Conservation (phyloP, 106 monocot genomes). For the Platanthera guangdongensis region DNA sequence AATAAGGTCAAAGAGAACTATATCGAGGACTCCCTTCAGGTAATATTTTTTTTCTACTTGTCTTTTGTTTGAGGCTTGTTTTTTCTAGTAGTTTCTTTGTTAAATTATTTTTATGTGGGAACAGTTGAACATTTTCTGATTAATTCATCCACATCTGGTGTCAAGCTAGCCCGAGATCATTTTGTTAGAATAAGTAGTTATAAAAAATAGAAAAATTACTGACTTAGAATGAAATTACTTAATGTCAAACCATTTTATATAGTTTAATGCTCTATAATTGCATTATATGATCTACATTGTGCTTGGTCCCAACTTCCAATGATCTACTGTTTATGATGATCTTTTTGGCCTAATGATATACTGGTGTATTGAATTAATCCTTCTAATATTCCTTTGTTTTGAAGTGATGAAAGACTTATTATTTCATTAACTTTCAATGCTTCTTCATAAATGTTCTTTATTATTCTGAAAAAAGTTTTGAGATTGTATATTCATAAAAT, state of each 20-base stretch:
- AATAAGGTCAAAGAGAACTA: conserved; percentile 97
- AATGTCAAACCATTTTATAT: not conserved
- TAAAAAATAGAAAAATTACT: not conserved
- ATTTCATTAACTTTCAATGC: too few species aligned
- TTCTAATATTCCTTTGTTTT: too few species aligned
- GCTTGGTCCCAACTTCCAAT: not conserved
- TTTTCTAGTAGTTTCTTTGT: not conserved
- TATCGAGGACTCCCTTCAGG: conserved; percentile 93
- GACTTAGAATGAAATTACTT: not conserved
- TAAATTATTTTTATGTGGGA: not conserved
- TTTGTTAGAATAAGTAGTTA: not conserved
- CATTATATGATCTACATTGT: not conserved
- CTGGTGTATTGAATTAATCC: not conserved
- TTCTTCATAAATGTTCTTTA: too few species aligned
- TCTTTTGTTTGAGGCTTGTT: not conserved
- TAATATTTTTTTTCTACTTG: conserved; percentile 9
- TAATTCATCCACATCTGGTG: not conserved
- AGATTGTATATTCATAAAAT: too few species aligned
- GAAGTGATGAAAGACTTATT: too few species aligned
- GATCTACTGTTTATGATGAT: not conserved
- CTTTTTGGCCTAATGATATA: not conserved
- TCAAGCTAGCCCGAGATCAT: not conserved
- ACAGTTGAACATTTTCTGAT: not conserved
- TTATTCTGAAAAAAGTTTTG: too few species aligned
- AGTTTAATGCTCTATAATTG: not conserved